phyloP scores from a whole-genome alignment of 2,329 filamentous ascomycete genomes.

The Nectriaceae sp. region DNA sequence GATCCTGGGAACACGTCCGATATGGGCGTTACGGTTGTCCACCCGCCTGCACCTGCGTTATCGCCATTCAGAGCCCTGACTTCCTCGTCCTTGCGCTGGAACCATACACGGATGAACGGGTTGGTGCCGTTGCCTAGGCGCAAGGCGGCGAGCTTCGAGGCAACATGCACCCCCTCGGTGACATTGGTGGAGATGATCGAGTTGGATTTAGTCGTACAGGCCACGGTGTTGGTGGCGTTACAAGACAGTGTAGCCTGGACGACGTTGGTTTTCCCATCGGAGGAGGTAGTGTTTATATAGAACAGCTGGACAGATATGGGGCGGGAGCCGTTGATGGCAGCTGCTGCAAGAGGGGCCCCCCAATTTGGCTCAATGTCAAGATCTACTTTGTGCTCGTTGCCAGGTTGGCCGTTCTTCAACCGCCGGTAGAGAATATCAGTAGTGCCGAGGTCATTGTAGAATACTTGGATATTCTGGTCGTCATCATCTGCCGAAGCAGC shows the following conservation, averaged over 20 bases:
- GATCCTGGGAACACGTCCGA: constrained; percentile 8
- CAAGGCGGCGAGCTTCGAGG: constrained; percentile 18
- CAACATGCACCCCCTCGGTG: constrained; percentile 12
- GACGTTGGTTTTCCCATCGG: constrained; percentile 12
- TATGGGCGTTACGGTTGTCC: constrained; percentile 8
- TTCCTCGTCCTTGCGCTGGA: constrained; percentile 14
- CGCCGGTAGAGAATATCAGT: constrained; percentile 16
- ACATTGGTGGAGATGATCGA: constrained; percentile 16
- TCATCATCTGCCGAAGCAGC: constrained; percentile 11
- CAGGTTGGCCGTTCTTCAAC: constrained; percentile 10
- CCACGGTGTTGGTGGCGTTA: constrained; percentile 8
- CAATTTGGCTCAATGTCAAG: constrained; percentile 19
- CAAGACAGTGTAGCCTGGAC: constrained; percentile 16
- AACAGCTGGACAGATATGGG: constrained; percentile 13
- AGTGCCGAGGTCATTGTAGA: constrained; percentile 23
- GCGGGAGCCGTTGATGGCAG: constrained; percentile 6
- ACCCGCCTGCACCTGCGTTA: constrained; percentile 4
- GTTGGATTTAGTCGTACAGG: constrained; percentile 17
- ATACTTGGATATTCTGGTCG: constrained; percentile 16
- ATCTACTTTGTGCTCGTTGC: constrained; percentile 11
- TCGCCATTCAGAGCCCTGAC: constrained; percentile 14
- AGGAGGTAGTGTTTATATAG: constrained; percentile 16
- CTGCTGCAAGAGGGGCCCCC: constrained; percentile 20
- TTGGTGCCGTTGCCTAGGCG: constrained; percentile 12
- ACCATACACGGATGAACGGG: constrained; percentile 16